Percentiles rank a stretch among this genome's conserved stretches.
These are phyloP conservation scores for Acrocalymma vagum DNA, from an alignment of 2,329 filamentous ascomycete species.

Conservation along the genomic window DNA sequence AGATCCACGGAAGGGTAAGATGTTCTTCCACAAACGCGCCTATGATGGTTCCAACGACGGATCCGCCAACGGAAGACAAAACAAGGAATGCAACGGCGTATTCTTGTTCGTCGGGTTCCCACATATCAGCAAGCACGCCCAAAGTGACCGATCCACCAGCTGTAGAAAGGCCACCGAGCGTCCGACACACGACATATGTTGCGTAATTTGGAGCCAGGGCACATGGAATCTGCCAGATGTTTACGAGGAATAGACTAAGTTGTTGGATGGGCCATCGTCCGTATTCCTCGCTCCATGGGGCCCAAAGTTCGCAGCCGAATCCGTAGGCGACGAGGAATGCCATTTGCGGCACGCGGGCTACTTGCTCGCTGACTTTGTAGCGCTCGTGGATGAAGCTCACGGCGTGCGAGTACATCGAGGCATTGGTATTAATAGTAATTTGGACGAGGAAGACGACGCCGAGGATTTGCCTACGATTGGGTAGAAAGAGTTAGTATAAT, in stretches of 20 bases:
- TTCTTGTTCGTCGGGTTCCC: constrained; percentile 64
- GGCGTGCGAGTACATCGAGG: constrained; percentile 60
- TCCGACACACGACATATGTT: constrained; percentile 54
- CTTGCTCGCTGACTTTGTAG: constrained; percentile 57
- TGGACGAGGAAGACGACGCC: constrained; percentile 62
- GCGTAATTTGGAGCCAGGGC: constrained; percentile 55
- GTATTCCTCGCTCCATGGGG: constrained; percentile 64
- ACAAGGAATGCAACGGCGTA: constrained; percentile 69
- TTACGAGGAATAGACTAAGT: constrained; percentile 60
- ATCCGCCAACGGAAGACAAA: constrained; percentile 64
- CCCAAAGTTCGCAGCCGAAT: constrained; percentile 62
- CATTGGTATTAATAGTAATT: constrained; percentile 64
- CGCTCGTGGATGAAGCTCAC: constrained; percentile 54
- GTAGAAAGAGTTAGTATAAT: no score
- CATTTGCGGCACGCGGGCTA: constrained; percentile 57
- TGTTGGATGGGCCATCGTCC: constrained; percentile 63
- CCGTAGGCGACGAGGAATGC: constrained; percentile 60
- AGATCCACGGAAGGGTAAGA: constrained; percentile 72
- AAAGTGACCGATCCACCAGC: constrained; percentile 71
- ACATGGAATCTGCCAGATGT: constrained; percentile 61
- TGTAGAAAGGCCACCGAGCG: constrained; percentile 66
- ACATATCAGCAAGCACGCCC: constrained; percentile 72
- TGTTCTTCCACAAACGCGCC: constrained; percentile 62
- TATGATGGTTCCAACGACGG: constrained; percentile 63
- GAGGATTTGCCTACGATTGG: constrained; percentile 51